Percentiles rank a stretch among this genome's conserved stretches.
phyloP scores from a whole-genome alignment of 352 stramenopile genomes.

The Elongisporangium undulatum region DNA sequence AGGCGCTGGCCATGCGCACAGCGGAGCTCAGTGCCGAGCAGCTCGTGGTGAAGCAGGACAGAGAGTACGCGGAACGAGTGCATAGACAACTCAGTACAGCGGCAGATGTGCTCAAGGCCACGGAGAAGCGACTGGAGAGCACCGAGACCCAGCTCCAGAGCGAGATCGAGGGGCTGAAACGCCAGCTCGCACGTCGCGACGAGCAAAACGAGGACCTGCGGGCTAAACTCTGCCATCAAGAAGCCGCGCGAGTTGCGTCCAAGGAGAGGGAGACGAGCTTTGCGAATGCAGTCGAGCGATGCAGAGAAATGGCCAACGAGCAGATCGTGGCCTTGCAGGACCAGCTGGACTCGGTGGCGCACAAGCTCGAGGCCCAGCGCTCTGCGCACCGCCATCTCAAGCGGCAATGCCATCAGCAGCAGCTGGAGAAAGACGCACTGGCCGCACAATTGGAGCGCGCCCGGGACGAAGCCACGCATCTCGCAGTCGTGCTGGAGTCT shows the following conservation, averaged over 20 bases:
- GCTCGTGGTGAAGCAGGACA: conserved; percentile 27
- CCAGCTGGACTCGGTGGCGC: conserved; percentile 15
- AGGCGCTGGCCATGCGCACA: conserved; percentile 11
- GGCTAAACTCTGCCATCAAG: conserved; percentile 2
- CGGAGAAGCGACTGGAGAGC: conserved; percentile 40
- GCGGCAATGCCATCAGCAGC: conserved; percentile 25
- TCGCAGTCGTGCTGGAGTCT: conserved; percentile 35
- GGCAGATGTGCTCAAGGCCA: conserved; percentile 51
- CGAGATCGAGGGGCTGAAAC: conserved; percentile 13
- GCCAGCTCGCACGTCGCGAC: conserved; percentile 8
- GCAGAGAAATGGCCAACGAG: conserved; percentile 19
- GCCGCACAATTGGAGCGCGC: conserved; percentile 29
- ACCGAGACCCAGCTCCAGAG: conserved; percentile 21
- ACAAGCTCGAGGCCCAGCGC: conserved; percentile 37
- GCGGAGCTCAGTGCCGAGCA: conserved; percentile 13
- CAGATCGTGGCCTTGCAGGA: conserved; percentile 19
- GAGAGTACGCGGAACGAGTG: conserved; percentile 50
- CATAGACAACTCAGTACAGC: conserved; percentile 56
- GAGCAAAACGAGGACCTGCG: conserved; percentile 9
- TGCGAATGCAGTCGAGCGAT: conserved; percentile 2
- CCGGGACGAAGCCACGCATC: conserved; percentile 32
- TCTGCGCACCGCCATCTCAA: conserved; percentile 21
- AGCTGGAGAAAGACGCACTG: conserved; percentile 30
- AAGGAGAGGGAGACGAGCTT: background rate
- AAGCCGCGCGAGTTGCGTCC: conserved; percentile 18